Evolutionary conservation across 2,329 filamentous ascomycete genomes (phyloP).

Genomic region (Sporothrix humicola): DNA sequence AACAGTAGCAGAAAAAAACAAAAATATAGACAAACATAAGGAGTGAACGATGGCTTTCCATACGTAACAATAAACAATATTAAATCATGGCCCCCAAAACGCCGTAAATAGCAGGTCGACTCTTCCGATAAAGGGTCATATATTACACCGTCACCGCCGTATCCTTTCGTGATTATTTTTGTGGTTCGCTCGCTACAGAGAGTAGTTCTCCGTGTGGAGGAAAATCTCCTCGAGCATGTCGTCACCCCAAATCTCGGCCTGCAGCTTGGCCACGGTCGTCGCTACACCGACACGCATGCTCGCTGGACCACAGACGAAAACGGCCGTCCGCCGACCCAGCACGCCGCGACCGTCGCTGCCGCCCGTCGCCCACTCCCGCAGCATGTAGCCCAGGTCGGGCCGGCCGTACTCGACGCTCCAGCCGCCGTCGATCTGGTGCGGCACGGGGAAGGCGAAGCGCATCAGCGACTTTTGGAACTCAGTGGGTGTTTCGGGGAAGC

Average conservation of each 20-base stretch:
- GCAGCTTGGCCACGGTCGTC: slow-evolving; percentile 80
- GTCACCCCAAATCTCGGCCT: slow-evolving; percentile 82
- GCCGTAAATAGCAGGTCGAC: neutral
- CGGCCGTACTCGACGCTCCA: slow-evolving; percentile 94
- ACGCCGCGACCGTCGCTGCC: slow-evolving; percentile 68
- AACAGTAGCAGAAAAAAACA: neutral
- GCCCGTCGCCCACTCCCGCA: slow-evolving; percentile 80
- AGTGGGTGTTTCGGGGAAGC: slow-evolving; percentile 82
- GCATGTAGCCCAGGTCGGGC: slow-evolving; percentile 84
- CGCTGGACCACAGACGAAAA: slow-evolving; percentile 91
- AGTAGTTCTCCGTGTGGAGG: slow-evolving; percentile 94
- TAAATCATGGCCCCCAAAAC: neutral
- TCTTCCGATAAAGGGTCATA: slow-evolving; percentile 5
- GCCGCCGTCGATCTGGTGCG: slow-evolving; percentile 72
- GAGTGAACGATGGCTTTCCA: slow-evolving; percentile 1
- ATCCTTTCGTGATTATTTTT: too few species aligned
- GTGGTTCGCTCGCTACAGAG: slow-evolving; percentile 70
- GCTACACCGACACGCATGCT: slow-evolving; percentile 86
- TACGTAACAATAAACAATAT: neutral
- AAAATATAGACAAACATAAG: neutral
- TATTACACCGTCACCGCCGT: slow-evolving; percentile 17
- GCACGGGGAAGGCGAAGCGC: slow-evolving; percentile 82
- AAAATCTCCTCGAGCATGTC: slow-evolving; percentile 86
- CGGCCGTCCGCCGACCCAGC: slow-evolving; percentile 80
- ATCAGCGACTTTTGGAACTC: slow-evolving; percentile 89